A percentile compares a stretch with the other conserved stretches of the same genome.
Evolutionary conservation across 257 asterid genomes (phyloP).

Genomic region (Rehmannia glutinosa): DNA sequence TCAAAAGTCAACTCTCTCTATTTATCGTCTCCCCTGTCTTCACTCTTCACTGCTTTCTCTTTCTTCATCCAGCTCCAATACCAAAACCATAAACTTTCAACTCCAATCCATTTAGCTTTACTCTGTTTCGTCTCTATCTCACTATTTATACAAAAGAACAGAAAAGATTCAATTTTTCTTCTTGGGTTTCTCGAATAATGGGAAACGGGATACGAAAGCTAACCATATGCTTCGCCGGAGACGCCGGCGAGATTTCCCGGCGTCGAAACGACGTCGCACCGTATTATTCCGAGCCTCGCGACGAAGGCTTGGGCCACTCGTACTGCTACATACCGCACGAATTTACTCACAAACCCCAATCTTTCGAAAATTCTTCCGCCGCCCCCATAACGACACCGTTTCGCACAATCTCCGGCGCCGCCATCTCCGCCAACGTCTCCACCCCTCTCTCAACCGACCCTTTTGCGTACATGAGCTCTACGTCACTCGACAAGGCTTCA

Average conservation of each 20-base stretch:
- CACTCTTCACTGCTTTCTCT: too few species aligned
- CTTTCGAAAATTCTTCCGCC: constrained; percentile 37
- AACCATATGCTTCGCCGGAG: constrained; percentile 76
- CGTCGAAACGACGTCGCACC: constrained; percentile 50
- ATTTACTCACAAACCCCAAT: constrained; percentile 36
- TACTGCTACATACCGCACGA: constrained; percentile 84
- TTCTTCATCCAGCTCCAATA: constrained; percentile 14
- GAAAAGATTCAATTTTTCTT: constrained; percentile 2
- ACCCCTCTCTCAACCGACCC: constrained; percentile 75
- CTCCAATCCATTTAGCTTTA: not conserved
- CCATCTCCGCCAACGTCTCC: constrained; percentile 86
- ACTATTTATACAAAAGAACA: not conserved
- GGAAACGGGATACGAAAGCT: constrained; percentile 71
- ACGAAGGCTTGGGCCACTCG: constrained; percentile 94
- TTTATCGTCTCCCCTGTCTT: too few species aligned
- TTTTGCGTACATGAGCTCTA: constrained; percentile 31
- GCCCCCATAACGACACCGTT: constrained; percentile 44
- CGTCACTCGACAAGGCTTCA: constrained; percentile 58
- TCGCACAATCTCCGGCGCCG: constrained; percentile 94
- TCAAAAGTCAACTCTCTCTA: constrained; percentile 60
- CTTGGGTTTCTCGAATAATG: constrained; percentile 28
- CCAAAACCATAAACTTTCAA: constrained; percentile 17
- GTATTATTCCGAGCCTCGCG: constrained; percentile 50
- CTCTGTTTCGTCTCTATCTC: not conserved
- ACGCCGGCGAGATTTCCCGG: constrained; percentile 80